Evolutionary conservation across 495 filamentous ascomycete species (phyloP).

Genomic region (Podospora tetraspora): DNA sequence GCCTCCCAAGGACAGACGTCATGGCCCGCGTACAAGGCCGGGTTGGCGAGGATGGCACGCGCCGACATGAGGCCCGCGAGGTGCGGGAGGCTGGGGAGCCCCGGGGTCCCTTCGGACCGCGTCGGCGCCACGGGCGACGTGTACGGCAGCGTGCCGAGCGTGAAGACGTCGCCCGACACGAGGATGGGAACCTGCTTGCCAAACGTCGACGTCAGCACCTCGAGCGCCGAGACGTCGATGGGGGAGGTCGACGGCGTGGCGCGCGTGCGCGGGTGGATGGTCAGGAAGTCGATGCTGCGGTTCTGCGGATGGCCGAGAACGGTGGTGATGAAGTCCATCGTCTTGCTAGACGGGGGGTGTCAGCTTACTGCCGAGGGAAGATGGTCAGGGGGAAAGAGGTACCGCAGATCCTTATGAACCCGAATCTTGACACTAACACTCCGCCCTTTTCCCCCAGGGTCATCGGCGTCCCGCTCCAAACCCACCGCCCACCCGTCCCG

Average conservation of each 20-base stretch:
- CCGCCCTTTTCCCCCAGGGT: conserved; percentile 21
- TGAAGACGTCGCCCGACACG: conserved; percentile 59
- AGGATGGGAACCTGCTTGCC: conserved; percentile 49
- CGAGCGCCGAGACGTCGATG: conserved; percentile 56
- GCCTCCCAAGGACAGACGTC: conserved; percentile 53
- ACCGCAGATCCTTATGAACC: conserved; percentile 55
- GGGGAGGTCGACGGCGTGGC: conserved; percentile 50
- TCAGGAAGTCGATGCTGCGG: conserved; percentile 54
- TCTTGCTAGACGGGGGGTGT: conserved; percentile 27
- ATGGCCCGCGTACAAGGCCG: conserved; percentile 54
- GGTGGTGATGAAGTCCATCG: conserved; percentile 47
- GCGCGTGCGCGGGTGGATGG: conserved; percentile 57
- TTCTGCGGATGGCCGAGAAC: conserved; percentile 40
- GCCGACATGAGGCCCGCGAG: conserved; percentile 58
- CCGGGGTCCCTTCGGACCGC: conserved; percentile 7
- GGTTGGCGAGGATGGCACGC: conserved; percentile 57
- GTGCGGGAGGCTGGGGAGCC: conserved; percentile 30
- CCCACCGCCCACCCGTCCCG: conserved; percentile 43
- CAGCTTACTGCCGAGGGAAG: not conserved
- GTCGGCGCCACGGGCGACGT: conserved; percentile 29
- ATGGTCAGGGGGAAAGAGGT: not conserved
- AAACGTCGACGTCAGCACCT: conserved; percentile 44
- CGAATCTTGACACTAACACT: conserved; percentile 63
- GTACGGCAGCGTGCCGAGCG: conserved; percentile 41
- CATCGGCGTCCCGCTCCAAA: conserved; percentile 30